A percentile compares a stretch with the other conserved stretches of the same genome.
Evolutionary conservation across 1,284 basidiomycete species (phyloP).

Genomic region (Xerocomus nothofagi): DNA sequence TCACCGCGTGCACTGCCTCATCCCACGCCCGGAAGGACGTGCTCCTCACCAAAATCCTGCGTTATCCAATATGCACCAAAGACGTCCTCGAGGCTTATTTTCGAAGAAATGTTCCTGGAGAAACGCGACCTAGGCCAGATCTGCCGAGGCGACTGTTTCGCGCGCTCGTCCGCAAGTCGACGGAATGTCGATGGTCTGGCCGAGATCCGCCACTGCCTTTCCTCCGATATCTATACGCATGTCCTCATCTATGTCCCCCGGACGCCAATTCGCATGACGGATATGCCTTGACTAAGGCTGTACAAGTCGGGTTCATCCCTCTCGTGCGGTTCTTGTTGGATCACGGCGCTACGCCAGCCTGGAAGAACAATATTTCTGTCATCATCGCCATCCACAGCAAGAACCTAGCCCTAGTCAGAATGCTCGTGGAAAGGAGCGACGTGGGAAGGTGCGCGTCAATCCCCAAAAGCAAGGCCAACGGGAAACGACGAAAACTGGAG

Average conservation of each 20-base stretch:
- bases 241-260: conserved; percentile 41
- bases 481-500: conserved; percentile 54
- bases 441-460: conserved; percentile 9
- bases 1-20: conserved; percentile 42
- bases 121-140: conserved; percentile 33
- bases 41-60: conserved; percentile 51
- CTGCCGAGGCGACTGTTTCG: conserved; percentile 67
- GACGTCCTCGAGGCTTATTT: conserved; percentile 55
- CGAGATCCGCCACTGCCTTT: conserved; percentile 60
- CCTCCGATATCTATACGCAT: conserved; percentile 53
- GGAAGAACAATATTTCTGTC: conserved; percentile 64
- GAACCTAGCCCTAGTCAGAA: conserved; percentile 65
- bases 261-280: conserved; percentile 67
- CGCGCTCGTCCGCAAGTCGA: conserved; percentile 36
- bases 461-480: conserved; percentile 19
- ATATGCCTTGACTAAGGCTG: conserved; percentile 77
- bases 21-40: conserved; percentile 2
- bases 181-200: conserved; percentile 42
- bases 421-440: conserved; percentile 66
- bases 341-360: conserved; percentile 67
- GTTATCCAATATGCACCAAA: conserved; percentile 64
- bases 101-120: conserved; percentile 15
- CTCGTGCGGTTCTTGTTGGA: conserved; percentile 70
- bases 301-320: conserved; percentile 59
- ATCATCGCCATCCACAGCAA: conserved; percentile 71